Percentiles rank a stretch among this genome's conserved stretches.
Conservation (phyloP, 768 basidiomycete genomes). For the Gloeophyllum trabeum region DNA sequence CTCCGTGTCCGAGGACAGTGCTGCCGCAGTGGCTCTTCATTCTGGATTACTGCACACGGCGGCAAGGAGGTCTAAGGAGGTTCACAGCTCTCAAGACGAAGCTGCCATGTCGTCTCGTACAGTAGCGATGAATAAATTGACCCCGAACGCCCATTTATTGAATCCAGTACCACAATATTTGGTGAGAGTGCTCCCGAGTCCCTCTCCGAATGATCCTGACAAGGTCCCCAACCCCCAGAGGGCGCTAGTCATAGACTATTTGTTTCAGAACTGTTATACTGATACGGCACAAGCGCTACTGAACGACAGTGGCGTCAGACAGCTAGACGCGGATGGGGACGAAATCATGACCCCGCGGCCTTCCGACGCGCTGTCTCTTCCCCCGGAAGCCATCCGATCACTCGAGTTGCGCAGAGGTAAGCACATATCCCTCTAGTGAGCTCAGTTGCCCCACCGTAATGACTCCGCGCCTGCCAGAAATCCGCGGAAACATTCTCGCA, state of each 20-base stretch:
- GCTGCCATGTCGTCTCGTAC: neutral
- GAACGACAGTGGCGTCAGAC: conserved; percentile 46
- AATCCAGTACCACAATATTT: neutral
- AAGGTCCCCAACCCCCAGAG: conserved; percentile 28
- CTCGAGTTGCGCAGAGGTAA: neutral
- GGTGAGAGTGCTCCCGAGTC: conserved; percentile 1
- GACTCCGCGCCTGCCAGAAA: conserved; percentile 32
- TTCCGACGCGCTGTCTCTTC: too few species aligned
- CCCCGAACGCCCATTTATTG: neutral
- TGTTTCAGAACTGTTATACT: conserved; percentile 66
- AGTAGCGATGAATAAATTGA: too few species aligned
- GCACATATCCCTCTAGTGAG: too few species aligned
- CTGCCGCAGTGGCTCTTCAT: too few species aligned
- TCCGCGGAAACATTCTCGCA: conserved; percentile 55
- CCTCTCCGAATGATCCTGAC: conserved; percentile 1
- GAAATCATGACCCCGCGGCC: conserved; percentile 28
- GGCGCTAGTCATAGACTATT: conserved; percentile 62
- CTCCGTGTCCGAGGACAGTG: too few species aligned
- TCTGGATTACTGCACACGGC: too few species aligned
- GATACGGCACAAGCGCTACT: conserved; percentile 60
- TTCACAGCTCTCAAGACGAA: neutral
- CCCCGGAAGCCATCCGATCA: neutral
- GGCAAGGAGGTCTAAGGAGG: neutral
- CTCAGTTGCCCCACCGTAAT: neutral
- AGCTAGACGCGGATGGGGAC: conserved; percentile 63